A percentile compares a stretch with the other conserved stretches of the same genome.
Evolutionary conservation across 495 filamentous ascomycete species (phyloP).

Genomic region (Trichoderma asperelloides): DNA sequence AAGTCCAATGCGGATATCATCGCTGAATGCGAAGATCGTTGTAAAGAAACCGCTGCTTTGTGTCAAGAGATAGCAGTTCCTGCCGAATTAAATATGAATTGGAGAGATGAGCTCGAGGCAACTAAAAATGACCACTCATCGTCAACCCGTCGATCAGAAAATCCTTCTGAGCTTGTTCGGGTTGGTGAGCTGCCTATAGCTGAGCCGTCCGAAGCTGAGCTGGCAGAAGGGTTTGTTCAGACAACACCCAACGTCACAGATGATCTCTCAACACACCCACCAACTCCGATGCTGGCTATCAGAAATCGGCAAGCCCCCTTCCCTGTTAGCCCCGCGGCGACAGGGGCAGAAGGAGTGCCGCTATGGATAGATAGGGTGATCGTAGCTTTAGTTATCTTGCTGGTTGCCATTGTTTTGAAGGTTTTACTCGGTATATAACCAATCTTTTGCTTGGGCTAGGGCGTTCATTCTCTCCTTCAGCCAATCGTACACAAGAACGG

Average conservation of each 20-base stretch:
- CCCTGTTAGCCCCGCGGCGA: slow-evolving; percentile 11
- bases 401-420: slow-evolving; percentile 46
- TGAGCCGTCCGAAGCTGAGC: not conserved
- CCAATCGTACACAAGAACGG: not conserved
- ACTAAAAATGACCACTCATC: slow-evolving; percentile 5
- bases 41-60: slow-evolving; percentile 31
- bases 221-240: slow-evolving; percentile 6
- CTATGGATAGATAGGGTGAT: slow-evolving; percentile 55
- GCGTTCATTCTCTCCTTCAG: not conserved
- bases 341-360: slow-evolving; percentile 34
- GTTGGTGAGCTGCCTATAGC: not conserved
- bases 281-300: not conserved
- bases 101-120: slow-evolving; percentile 42
- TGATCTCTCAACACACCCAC: not conserved
- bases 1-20: slow-evolving; percentile 66
- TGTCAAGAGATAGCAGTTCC: slow-evolving; percentile 44
- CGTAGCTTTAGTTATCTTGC: slow-evolving; percentile 38
- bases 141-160: not conserved
- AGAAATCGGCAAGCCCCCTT: not conserved
- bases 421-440: slow-evolving; percentile 14
- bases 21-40: slow-evolving; percentile 48
- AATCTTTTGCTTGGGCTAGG: not conserved
- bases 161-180: slow-evolving; percentile 10
- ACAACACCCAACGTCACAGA: not conserved
- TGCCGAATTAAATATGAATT: slow-evolving; percentile 49